Percentiles rank a stretch among this genome's conserved stretches.
phyloP scores from a whole-genome alignment of 352 stramenopile species.

The Phytophthora brassicae region DNA sequence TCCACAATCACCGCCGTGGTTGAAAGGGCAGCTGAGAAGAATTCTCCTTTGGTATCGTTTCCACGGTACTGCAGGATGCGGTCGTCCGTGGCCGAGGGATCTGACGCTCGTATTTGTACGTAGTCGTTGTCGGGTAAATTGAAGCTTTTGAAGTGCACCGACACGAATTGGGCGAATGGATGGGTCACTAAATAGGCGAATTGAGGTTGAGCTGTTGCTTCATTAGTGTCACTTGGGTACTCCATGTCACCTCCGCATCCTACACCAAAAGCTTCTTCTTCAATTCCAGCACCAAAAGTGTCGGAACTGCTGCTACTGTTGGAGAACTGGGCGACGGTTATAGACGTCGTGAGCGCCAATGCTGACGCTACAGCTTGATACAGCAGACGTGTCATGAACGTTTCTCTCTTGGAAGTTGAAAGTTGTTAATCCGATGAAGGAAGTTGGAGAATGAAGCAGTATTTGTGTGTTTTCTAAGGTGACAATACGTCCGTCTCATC shows the following conservation, averaged over 20 bases:
- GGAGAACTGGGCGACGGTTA: slow-evolving; percentile 10
- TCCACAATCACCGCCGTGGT: slow-evolving; percentile 49
- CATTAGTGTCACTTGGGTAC: slow-evolving; percentile 31
- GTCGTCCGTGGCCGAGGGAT: slow-evolving; percentile 30
- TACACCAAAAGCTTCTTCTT: slow-evolving; percentile 32
- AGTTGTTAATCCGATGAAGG: slow-evolving; percentile 10
- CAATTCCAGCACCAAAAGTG: slow-evolving; percentile 13
- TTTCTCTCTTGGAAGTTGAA: neutral
- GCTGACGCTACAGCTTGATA: slow-evolving; percentile 14
- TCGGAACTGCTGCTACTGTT: slow-evolving; percentile 17
- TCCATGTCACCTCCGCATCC: slow-evolving; percentile 29
- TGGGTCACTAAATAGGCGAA: slow-evolving; percentile 50
- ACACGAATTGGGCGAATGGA: slow-evolving; percentile 52
- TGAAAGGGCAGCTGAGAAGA: slow-evolving; percentile 43
- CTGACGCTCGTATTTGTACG: slow-evolving; percentile 42
- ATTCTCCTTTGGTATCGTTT: slow-evolving; percentile 28
- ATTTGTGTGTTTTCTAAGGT: neutral
- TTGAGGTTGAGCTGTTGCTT: slow-evolving; percentile 22
- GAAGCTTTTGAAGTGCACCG: slow-evolving; percentile 67
- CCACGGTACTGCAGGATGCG: slow-evolving; percentile 40
- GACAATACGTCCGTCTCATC: no score
- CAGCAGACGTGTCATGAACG: slow-evolving; percentile 18
- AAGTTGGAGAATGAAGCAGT: slow-evolving; percentile 25
- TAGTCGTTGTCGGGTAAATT: slow-evolving; percentile 62
- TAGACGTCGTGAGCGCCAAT: slow-evolving; percentile 8